These are phyloP conservation scores for Hydrangea macrophylla DNA, from an alignment of 148 eudicot species.

Conservation along the genomic window DNA sequence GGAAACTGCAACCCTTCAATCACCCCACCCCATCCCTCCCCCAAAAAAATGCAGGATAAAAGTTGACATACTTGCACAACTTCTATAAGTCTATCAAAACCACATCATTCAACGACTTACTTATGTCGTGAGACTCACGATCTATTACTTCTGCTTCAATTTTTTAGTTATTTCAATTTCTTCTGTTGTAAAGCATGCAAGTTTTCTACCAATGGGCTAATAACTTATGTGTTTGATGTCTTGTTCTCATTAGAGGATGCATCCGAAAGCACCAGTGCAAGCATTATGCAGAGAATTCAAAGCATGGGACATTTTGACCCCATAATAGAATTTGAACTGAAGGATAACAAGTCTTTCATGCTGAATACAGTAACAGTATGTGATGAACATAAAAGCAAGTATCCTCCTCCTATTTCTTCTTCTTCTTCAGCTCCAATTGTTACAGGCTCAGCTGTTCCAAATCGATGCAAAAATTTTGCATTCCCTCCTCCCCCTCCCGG, in stretches of 20 bases:
- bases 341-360: background rate
- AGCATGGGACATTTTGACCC: conserved; percentile 15
- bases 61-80: too few relatives aligned
- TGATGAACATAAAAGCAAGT: conserved; percentile 16
- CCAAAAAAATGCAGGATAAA: too few relatives aligned
- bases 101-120: background rate
- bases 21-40: too few relatives aligned
- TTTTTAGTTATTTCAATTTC: too few relatives aligned
- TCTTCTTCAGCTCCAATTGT: conserved; percentile 15
- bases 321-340: conserved; percentile 7
- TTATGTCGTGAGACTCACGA: background rate
- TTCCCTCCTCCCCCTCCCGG: conserved; percentile 80
- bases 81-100: background rate
- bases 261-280: conserved; percentile 29
- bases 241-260: conserved; percentile 30
- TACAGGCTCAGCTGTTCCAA: conserved; percentile 13
- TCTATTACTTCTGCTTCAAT: background rate
- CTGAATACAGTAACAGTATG: conserved; percentile 23
- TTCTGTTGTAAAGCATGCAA: background rate
- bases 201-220: background rate
- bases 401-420: conserved; percentile 12
- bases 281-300: conserved; percentile 25
- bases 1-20: too few relatives aligned
- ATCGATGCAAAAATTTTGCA: conserved; percentile 54
- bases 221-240: conserved; percentile 14